phyloP scores from a whole-genome alignment of 495 filamentous ascomycete species.

The Annulohypoxylon bovei region DNA sequence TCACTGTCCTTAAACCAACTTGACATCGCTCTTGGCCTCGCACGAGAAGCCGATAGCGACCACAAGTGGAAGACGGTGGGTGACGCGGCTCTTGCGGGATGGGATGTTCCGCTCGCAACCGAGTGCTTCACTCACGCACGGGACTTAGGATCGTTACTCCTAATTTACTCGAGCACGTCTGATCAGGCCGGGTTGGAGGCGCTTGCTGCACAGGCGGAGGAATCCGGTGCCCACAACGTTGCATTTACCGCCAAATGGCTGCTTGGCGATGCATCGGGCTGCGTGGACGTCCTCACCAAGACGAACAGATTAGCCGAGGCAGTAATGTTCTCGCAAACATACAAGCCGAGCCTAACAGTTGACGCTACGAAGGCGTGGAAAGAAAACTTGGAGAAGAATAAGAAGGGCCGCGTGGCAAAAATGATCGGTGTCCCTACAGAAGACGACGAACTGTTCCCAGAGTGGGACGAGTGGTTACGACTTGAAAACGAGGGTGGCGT shows the following conservation, averaged over 20 bases:
- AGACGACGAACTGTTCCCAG: slow-evolving; percentile 92
- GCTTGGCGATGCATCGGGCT: slow-evolving; percentile 81
- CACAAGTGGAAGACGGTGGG: slow-evolving; percentile 98
- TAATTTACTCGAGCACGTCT: slow-evolving; percentile 83
- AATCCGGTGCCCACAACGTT: slow-evolving; percentile 84
- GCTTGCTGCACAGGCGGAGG: slow-evolving; percentile 77
- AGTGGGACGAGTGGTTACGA: slow-evolving; percentile 90
- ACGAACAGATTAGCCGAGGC: slow-evolving; percentile 85
- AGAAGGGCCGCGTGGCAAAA: slow-evolving; percentile 84
- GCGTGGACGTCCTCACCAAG: slow-evolving; percentile 79
- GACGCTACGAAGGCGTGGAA: slow-evolving; percentile 83
- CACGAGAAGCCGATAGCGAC: slow-evolving; percentile 82
- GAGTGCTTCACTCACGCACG: slow-evolving; percentile 92
- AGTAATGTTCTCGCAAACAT: slow-evolving; percentile 91
- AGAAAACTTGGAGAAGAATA: slow-evolving; percentile 75
- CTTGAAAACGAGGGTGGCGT: slow-evolving; percentile 74
- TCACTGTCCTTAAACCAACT: slow-evolving; percentile 85
- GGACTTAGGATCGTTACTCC: slow-evolving; percentile 86
- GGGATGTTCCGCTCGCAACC: slow-evolving; percentile 87
- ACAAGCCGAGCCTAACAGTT: slow-evolving; percentile 81
- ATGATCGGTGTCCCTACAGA: slow-evolving; percentile 84
- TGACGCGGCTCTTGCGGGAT: slow-evolving; percentile 84
- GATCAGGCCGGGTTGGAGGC: slow-evolving; percentile 76
- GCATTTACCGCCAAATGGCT: slow-evolving; percentile 93
- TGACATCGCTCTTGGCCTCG: slow-evolving; percentile 84